Evolutionary conservation across 2,329 filamentous ascomycete genomes (phyloP), one percentile per base, ranked within the genome.

Genomic region (Nigrospora oryzae): DNA sequence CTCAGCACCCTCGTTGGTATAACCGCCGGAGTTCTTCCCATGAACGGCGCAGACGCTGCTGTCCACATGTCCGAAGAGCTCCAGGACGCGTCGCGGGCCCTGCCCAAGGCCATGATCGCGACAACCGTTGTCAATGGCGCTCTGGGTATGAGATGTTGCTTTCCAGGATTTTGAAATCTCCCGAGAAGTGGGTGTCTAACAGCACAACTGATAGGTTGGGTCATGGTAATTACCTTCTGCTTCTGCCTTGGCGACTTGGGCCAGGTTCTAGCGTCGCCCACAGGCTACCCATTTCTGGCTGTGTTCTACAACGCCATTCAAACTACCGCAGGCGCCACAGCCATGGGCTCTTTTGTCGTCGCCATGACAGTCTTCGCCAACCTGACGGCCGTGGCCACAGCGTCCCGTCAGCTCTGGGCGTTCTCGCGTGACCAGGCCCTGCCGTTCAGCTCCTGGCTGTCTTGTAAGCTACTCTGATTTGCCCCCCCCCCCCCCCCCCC

Each of bases 1-100:
- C 62, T 70, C 19, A 68, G 67, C 23, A 70, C 72, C 46, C 66
- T 74, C 38, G 67, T 71, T 0, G 70, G 70, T 7, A 56, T 73
- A 33, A 64, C 71, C 3, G 65, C 58, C 61, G 45, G 64, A 56
- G 45, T 70, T 55, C 39, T 57, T 65, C 47, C 61, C 3, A 57
- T 66, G 36, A 55, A 63, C 44, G 63, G 64, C 14, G 57, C 60
- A 33, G 64, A 67, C 51, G 56, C 58, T 1, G 58, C 58, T 5
- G 57, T 63, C 6, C 59, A 65, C 50, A 61, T 65, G 58, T 53
- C 64, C 10, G 66, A 70, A 48, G 67, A 70, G 49, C 57, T 68
- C 16, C 53, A 55, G 31, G 56, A 67, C 39, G 63, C 66, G 0
- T 58, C 57, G 1, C 48, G 50, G 5, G 57, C 60, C 1, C 52